Evolutionary conservation across 192 early-diverging fungal genomes (phyloP).

Genomic region (Coemansia sp.): DNA sequence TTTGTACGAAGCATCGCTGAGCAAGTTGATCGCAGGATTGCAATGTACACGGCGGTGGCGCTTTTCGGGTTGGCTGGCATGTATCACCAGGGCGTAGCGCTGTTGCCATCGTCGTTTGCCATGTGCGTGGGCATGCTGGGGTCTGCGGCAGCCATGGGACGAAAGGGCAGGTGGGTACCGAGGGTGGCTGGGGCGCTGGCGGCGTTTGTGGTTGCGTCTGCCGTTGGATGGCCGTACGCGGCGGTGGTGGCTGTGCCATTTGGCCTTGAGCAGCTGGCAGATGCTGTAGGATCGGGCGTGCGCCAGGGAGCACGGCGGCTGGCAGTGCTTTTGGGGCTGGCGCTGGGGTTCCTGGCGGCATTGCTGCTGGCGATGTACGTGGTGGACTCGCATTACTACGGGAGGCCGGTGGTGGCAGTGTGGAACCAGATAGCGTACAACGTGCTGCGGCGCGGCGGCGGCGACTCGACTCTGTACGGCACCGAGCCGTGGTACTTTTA

Average conservation of each 20-base stretch:
- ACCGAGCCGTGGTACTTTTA: slow-evolving; percentile 95
- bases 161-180: slow-evolving; percentile 43
- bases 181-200: slow-evolving; percentile 48
- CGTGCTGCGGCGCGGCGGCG: slow-evolving; percentile 61
- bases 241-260: slow-evolving; percentile 74
- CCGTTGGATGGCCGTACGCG: slow-evolving; percentile 88
- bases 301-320: not conserved
- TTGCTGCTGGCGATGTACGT: slow-evolving; percentile 53
- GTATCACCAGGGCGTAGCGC: slow-evolving; percentile 78
- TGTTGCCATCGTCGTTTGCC: slow-evolving; percentile 88
- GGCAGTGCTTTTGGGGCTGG: slow-evolving; percentile 29
- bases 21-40: slow-evolving; percentile 63
- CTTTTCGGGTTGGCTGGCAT: slow-evolving; percentile 77
- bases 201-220: slow-evolving; percentile 61
- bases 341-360: slow-evolving; percentile 16
- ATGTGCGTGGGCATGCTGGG: slow-evolving; percentile 85
- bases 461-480: slow-evolving; percentile 77
- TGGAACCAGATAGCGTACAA: slow-evolving; percentile 93
- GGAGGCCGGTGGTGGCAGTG: slow-evolving; percentile 64
- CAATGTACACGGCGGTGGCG: slow-evolving; percentile 62
- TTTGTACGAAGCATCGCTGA: slow-evolving; percentile 65
- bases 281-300: not conserved
- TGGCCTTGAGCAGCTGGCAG: slow-evolving; percentile 19
- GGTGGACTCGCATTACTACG: slow-evolving; percentile 81
- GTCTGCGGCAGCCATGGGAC: slow-evolving; percentile 60